Base-by-base conservation (phyloP, 768 basidiomycete genomes). In the Suillus brevipes region DNA sequence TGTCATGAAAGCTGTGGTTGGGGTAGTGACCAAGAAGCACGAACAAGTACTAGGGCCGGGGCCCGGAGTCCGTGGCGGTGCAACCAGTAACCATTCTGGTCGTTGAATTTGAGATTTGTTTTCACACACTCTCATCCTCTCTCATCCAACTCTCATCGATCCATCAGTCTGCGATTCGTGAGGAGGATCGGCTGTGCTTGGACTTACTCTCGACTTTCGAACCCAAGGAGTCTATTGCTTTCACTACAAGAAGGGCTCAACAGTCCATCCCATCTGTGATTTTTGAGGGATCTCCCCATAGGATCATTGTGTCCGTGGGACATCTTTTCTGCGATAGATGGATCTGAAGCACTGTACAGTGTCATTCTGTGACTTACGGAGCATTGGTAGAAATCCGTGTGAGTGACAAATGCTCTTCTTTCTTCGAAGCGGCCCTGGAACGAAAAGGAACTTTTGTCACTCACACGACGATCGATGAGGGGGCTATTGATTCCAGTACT, bases 1-100 rank as follows among this genome's bases (percentile, higher is more conserved):
- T 55, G 73, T 65, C 68, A 71, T 74, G 64, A 58, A 58, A 58
- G 23, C 23, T 25, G 31, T 5, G 18, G 52, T 55, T 20, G 31
- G 49, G 20, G 31, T 31, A 55, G 31, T 55, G 31, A 55, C 52
- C 52, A 53, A 55, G 52, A 55, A 34, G 52, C 28, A 5, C 28
- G 31, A 53, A 52, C 16, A 9, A 31, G 31, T 31, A 31, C 31
- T 31, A 31, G 34, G 34, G 34, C 34, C 34, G 7, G 25, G 25
- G 50, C 50, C 25, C 18, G 13, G 8, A 28, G 25, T 9, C 25
- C 16, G 52, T 55, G 52, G 52, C 52, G 31, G 52, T 55, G 52
- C 31, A 55, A 28, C 28, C 16, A 14, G 49, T 50, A 25, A 25
- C 23, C 23, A 31, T 31, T 31, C 31, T 36, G 34, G 34, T 23